phyloP scores from a whole-genome alignment of 176 grass and related monocot species.

The Secale cereale region DNA sequence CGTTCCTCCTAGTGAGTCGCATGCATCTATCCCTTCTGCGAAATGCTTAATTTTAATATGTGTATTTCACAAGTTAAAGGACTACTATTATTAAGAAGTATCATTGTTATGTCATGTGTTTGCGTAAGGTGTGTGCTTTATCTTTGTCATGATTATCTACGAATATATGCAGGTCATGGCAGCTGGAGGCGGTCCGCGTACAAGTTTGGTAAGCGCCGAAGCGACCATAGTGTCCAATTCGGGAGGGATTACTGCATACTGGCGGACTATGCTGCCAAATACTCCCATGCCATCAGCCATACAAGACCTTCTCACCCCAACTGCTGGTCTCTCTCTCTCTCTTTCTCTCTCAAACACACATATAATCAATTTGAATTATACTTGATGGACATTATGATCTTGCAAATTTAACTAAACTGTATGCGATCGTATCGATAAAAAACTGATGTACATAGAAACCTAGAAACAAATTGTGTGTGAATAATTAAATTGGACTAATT shows the following conservation, averaged over 20 bases:
- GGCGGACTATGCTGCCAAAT: not conserved
- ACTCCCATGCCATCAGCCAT: not conserved
- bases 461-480: too few species aligned
- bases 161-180: not conserved
- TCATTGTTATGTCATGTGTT: too few species aligned
- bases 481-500: too few species aligned
- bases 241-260: not conserved
- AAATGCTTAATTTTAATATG: not conserved
- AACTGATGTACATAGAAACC: too few species aligned
- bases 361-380: not conserved
- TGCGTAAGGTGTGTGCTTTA: too few species aligned
- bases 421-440: too few species aligned
- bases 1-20: not conserved
- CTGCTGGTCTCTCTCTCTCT: not conserved
- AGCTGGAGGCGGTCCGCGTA: not conserved
- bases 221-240: not conserved
- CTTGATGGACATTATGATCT: too few species aligned
- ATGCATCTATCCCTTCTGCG: not conserved
- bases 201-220: not conserved
- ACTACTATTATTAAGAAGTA: too few species aligned
- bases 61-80: too few species aligned
- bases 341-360: not conserved
- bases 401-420: too few species aligned
- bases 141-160: too few species aligned
- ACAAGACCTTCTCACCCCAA: not conserved